phyloP scores from a whole-genome alignment of 2,329 filamentous ascomycete species.

The Trichoderma citrinoviride region DNA sequence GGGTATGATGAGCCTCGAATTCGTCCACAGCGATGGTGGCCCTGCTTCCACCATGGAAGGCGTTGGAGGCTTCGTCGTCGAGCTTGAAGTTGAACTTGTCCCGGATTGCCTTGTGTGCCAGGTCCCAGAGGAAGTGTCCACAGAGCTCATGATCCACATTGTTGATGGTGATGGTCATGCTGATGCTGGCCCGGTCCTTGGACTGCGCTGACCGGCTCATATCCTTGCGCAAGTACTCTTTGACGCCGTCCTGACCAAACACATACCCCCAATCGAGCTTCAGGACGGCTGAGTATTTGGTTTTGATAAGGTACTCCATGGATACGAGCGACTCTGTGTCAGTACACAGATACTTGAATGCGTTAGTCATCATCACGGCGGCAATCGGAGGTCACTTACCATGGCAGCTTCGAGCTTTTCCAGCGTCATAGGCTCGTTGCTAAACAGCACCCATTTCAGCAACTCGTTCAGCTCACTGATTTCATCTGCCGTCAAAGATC shows the following conservation, averaged over 20 bases:
- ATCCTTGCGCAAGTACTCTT: not conserved
- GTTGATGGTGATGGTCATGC: slow-evolving; percentile 3
- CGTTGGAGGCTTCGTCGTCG: not conserved
- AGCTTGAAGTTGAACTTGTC: slow-evolving; percentile 5
- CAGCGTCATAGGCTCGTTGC: not conserved
- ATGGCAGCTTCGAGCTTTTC: not conserved
- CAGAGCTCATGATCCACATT: slow-evolving; percentile 5
- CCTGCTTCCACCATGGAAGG: not conserved
- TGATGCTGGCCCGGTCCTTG: not conserved
- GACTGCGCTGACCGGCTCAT: not conserved
- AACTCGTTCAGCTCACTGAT: not conserved
- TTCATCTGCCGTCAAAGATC: not conserved
- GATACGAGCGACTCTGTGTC: not conserved
- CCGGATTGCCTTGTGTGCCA: not conserved
- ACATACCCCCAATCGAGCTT: not conserved
- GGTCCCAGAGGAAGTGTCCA: not conserved
- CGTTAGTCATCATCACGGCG: not conserved
- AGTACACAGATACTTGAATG: not conserved
- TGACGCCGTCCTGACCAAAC: not conserved
- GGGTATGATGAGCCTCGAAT: not conserved
- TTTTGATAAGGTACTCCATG: not conserved
- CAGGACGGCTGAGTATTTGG: not conserved
- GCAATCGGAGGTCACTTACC: not conserved
- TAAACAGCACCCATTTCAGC: not conserved
- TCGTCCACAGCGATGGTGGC: not conserved